These are phyloP conservation scores for Tylopilus plumbeoviolaceoides DNA, from an alignment of 768 basidiomycete genomes.

Conservation along the genomic window DNA sequence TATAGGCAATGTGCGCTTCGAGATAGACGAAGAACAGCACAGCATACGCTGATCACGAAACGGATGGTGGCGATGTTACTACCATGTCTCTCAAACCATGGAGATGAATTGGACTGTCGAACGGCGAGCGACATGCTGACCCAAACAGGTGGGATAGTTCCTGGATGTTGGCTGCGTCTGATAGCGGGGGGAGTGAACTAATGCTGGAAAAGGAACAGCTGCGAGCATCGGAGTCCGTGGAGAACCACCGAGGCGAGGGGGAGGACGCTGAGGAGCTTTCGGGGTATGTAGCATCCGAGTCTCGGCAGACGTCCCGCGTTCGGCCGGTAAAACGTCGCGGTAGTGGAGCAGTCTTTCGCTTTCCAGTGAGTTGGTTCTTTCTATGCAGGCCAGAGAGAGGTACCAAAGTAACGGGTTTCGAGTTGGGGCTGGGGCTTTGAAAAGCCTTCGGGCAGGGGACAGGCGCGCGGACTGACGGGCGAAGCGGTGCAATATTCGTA, in stretches of 20 bases:
- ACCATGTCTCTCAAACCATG: not conserved
- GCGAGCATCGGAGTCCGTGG: not conserved
- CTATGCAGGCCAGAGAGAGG: not conserved
- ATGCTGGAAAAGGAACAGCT: conserved; percentile 2
- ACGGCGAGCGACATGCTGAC: not conserved
- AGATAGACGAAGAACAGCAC: too few species aligned
- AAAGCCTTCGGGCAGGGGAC: not conserved
- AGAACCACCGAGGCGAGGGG: conserved; percentile 5
- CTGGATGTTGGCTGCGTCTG: not conserved
- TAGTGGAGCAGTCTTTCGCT: conserved; percentile 5
- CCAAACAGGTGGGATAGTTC: not conserved
- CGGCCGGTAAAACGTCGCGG: conserved; percentile 5
- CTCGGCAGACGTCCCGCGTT: not conserved
- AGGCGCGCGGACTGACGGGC: not conserved
- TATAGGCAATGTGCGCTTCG: too few species aligned
- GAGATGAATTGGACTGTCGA: not conserved
- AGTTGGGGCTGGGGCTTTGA: not conserved
- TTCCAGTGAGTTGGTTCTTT: not conserved
- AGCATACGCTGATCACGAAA: not conserved
- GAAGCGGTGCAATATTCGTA: not conserved
- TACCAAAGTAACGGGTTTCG: conserved; percentile 11
- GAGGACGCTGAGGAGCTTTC: conserved; percentile 1
- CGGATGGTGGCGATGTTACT: not conserved
- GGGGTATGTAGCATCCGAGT: conserved; percentile 2
- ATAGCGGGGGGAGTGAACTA: not conserved